A percentile compares a stretch with the other conserved stretches of the same genome.
phyloP scores from a whole-genome alignment of 208 protist genomes.

The Zelonia costaricensis region DNA sequence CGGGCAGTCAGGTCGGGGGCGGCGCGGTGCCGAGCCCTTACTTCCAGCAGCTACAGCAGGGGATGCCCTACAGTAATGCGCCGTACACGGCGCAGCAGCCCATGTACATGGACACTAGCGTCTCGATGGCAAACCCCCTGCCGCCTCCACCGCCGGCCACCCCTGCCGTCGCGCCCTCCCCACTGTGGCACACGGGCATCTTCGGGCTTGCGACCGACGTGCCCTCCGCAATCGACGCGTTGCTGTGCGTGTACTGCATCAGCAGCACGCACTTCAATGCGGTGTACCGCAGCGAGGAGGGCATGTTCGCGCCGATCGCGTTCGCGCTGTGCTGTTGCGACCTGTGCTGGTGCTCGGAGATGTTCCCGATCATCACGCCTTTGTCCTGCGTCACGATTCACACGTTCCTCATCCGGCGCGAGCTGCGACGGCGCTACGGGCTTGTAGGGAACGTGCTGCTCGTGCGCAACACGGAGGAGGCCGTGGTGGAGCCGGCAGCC shows the following conservation, averaged over 20 bases:
- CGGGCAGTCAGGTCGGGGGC: no score
- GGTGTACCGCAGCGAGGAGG: slow-evolving; percentile 16
- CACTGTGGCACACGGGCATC: slow-evolving; percentile 26
- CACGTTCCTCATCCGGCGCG: slow-evolving; percentile 26
- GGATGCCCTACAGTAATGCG: no score
- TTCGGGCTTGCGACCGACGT: slow-evolving; percentile 22
- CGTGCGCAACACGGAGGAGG: not conserved
- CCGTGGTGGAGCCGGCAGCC: no score
- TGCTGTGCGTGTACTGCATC: slow-evolving; percentile 28
- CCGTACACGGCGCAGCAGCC: no score
- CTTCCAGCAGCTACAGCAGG: no score
- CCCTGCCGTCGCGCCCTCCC: not conserved
- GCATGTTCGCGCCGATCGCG: slow-evolving; percentile 23
- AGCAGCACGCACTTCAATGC: slow-evolving; percentile 31
- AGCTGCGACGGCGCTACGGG: slow-evolving; percentile 28
- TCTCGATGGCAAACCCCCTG: no score
- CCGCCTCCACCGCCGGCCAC: no score
- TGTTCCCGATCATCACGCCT: slow-evolving; percentile 4
- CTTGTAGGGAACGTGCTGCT: slow-evolving; percentile 16
- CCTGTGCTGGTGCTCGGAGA: slow-evolving; percentile 8
- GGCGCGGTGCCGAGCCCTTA: no score
- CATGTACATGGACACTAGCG: not conserved
- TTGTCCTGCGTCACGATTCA: slow-evolving; percentile 19
- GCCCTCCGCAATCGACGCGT: slow-evolving; percentile 17
- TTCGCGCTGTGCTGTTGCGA: slow-evolving; percentile 18